Evolutionary conservation across 257 asterid species (phyloP), one percentile per base, ranked within the genome.

Genomic region (Sherardia arvensis): DNA sequence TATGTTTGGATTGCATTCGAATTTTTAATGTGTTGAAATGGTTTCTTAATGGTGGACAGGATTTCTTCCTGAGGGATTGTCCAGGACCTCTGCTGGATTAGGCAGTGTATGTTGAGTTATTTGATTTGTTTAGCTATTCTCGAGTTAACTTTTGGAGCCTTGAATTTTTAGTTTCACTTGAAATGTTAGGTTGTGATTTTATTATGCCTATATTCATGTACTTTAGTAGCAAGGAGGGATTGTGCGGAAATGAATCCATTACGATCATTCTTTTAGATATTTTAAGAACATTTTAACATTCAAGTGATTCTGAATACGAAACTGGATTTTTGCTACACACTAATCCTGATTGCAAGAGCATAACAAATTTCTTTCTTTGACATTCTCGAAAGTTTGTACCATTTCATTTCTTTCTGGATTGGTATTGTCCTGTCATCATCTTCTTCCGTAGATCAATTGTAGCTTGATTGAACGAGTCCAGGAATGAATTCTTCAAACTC

Each of bases 41-140:
- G 59, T 61, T 66, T 59, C 70, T 69, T 68, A 70, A 65, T 76
- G 71, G 68, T 67, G 68, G 62, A 71, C 90, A 89, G 97, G 97
- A 33, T 92, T 92, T 89, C 95, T 92, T 53, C 95, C 95, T 69
- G 87, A 92, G 81, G 97, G 99, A 69, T 74, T 89, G 84, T 86
- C 84, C 84, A 82, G 81, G 91, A 92, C 99, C 45, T 74, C 99
- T 51, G 99, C 99, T 77, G 97, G 99, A 70, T 71, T 92, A 71
- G 99, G 99, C 78, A 92, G 99, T 82, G 99, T 92, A 82, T 67
- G 92, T 77, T 66, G 30, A 75, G 64, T 66, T n/a, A n/a, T n/a
- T n/a, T n/a, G n/a, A n/a, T n/a, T n/a, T n/a, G n/a, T n/a, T n/a
- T n/a, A n/a, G n/a, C 29, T 29, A 61, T 48, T 34, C 32, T 32